Conservation (phyloP, 768 basidiomycete species). For the Boletus rufocinnamomeus region DNA sequence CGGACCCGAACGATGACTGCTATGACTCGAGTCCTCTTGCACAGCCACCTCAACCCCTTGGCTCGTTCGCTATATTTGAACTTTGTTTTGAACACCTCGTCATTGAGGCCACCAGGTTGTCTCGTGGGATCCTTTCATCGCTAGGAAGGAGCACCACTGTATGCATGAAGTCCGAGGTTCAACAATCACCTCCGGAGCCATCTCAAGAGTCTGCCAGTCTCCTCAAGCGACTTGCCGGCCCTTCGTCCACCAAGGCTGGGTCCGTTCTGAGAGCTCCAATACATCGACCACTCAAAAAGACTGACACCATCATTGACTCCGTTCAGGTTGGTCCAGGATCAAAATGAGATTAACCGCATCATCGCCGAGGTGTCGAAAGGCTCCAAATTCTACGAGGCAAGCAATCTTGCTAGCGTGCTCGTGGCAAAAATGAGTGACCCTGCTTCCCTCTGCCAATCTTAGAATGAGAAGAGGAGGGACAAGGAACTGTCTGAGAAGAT, state of each 20-base stretch:
- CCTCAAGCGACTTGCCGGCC: constrained; percentile 80
- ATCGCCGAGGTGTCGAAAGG: constrained; percentile 92
- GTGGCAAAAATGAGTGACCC: constrained; percentile 4
- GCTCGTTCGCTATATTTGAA: not conserved
- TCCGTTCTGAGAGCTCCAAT: constrained; percentile 36
- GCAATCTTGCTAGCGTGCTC: constrained; percentile 14
- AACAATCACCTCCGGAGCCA: constrained; percentile 29
- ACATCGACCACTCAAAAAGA: not conserved
- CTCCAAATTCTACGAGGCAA: constrained; percentile 87
- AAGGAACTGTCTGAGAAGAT: constrained; percentile 81
- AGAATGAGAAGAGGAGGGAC: constrained; percentile 92
- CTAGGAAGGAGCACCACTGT: not conserved
- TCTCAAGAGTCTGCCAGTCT: constrained; percentile 73
- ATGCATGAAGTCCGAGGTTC: constrained; percentile 25
- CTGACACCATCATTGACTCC: constrained; percentile 15
- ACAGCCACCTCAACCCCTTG: constrained; percentile 5
- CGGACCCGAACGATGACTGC: too few relatives aligned
- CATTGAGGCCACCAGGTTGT: not conserved
- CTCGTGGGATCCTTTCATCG: not conserved
- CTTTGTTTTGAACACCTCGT: not conserved
- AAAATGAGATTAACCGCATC: constrained; percentile 81
- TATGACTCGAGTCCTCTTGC: not conserved
- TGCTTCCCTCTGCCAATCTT: constrained; percentile 4
- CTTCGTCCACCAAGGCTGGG: constrained; percentile 90
- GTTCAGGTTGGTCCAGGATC: constrained; percentile 67